Evolutionary conservation across 164 flowering plant genomes (phyloP).

Genomic region (Echeveria elegans): DNA sequence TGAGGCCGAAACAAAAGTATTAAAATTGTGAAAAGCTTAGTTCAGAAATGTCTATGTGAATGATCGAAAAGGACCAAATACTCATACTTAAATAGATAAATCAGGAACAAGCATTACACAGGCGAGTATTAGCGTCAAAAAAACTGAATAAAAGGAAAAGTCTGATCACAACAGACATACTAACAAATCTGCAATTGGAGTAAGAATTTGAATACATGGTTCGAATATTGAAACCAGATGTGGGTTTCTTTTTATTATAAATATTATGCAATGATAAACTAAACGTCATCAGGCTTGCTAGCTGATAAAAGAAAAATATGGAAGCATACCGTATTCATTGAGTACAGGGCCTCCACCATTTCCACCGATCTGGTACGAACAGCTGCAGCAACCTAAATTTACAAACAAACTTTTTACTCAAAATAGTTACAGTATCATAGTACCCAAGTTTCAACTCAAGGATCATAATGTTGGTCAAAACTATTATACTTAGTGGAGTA

Average conservation of each 20-base stretch:
- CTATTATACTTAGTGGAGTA: too few species aligned
- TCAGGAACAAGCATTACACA: neutral
- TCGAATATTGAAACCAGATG: neutral
- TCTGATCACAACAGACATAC: neutral
- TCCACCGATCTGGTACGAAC: constrained; percentile 51
- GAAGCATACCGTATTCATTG: constrained; percentile 51
- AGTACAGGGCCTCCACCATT: constrained; percentile 74
- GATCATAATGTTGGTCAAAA: neutral
- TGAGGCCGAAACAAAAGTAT: neutral
- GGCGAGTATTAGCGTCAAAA: neutral
- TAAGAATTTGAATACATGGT: neutral
- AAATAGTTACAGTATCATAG: neutral
- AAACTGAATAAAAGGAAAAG: neutral
- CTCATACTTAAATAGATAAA: neutral
- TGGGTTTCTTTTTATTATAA: neutral
- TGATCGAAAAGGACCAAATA: neutral
- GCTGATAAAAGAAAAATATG: neutral
- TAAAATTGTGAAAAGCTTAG: neutral
- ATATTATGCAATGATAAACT: neutral
- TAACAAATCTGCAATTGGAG: neutral
- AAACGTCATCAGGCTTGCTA: neutral
- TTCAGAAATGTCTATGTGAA: neutral
- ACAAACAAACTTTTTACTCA: constrained; percentile 11
- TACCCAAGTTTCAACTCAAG: neutral
- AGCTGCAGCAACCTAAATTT: constrained; percentile 44